phyloP scores from a whole-genome alignment of 805 yeast genomes.

The Candida cerambycidarum region DNA sequence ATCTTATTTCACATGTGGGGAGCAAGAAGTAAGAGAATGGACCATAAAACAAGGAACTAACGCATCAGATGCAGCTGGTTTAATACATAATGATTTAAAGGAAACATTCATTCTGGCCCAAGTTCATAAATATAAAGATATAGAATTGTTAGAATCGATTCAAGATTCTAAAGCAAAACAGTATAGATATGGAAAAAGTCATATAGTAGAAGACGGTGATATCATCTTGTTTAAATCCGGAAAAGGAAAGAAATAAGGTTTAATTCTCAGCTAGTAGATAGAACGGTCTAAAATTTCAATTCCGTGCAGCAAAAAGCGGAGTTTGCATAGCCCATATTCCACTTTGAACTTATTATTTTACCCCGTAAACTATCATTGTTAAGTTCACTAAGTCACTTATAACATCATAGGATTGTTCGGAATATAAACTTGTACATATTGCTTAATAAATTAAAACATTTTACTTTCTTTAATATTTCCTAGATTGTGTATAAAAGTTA shows the following conservation, averaged over 20 bases:
- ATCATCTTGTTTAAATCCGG: slow-evolving; percentile 71
- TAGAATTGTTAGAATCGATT: slow-evolving; percentile 35
- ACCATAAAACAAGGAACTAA: slow-evolving; percentile 70
- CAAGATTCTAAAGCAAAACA: slow-evolving; percentile 53
- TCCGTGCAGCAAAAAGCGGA: background rate
- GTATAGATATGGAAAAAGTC: slow-evolving; percentile 71
- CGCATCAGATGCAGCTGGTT: slow-evolving; percentile 90
- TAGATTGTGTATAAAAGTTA: background rate
- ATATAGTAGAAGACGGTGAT: slow-evolving; percentile 83
- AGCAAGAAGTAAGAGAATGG: slow-evolving; percentile 86
- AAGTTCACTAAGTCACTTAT: background rate
- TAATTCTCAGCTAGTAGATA: background rate
- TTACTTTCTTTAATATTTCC: slow-evolving; percentile 1
- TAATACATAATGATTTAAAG: slow-evolving; percentile 82
- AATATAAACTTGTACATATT: background rate
- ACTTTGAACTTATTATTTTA: background rate
- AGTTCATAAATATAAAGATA: slow-evolving; percentile 66
- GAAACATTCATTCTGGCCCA: slow-evolving; percentile 79
- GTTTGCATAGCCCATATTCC: slow-evolving; percentile 3
- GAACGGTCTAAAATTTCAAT: background rate
- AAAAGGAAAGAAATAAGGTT: slow-evolving; percentile 47
- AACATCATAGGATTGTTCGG: background rate
- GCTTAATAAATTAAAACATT: background rate
- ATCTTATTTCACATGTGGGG: slow-evolving; percentile 87
- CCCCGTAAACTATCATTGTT: background rate